These are phyloP conservation scores for Hyphopichia pseudoburtonii DNA, from an alignment of 1,139 yeast genomes.

Conservation along the genomic window DNA sequence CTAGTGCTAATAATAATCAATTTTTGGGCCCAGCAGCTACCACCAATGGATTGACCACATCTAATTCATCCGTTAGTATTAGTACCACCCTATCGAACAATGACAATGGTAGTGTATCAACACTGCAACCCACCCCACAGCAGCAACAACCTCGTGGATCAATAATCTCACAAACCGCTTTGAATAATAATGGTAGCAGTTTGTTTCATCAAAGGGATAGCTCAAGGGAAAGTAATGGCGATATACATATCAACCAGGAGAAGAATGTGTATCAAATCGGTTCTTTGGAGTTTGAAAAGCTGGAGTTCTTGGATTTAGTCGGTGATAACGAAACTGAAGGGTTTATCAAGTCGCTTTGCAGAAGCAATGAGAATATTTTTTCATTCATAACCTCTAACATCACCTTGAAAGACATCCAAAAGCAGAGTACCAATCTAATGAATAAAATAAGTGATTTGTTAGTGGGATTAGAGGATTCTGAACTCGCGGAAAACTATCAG, in stretches of 20 bases:
- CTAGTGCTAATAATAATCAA: constrained; percentile 5
- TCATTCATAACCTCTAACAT: constrained; percentile 47
- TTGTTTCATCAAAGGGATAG: constrained; percentile 11
- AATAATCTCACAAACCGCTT: constrained; percentile 4
- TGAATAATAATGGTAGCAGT: constrained; percentile 4
- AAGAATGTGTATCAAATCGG: constrained; percentile 51
- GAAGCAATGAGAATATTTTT: constrained; percentile 45
- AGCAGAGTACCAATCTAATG: constrained; percentile 42
- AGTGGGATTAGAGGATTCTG: constrained; percentile 34
- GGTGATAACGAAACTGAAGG: constrained; percentile 52
- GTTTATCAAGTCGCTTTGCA: constrained; percentile 49
- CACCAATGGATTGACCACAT: constrained; percentile 5
- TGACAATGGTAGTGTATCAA: constrained; percentile 1
- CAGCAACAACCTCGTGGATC: constrained; percentile 1
- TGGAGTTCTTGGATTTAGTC: constrained; percentile 46
- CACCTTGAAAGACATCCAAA: constrained; percentile 47
- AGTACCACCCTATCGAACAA: constrained; percentile 6
- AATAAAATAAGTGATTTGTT: constrained; percentile 37
- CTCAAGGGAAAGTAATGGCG: constrained; percentile 12
- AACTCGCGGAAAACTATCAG: constrained; percentile 38
- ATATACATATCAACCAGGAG: constrained; percentile 17
- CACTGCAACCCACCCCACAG: constrained; percentile 3
- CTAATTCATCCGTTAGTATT: constrained; percentile 9
- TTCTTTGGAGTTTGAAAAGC: constrained; percentile 54
- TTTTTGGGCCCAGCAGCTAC: constrained; percentile 3